Conservation (phyloP, 2,329 filamentous ascomycete species). For the Harringtonia lauricola region DNA sequence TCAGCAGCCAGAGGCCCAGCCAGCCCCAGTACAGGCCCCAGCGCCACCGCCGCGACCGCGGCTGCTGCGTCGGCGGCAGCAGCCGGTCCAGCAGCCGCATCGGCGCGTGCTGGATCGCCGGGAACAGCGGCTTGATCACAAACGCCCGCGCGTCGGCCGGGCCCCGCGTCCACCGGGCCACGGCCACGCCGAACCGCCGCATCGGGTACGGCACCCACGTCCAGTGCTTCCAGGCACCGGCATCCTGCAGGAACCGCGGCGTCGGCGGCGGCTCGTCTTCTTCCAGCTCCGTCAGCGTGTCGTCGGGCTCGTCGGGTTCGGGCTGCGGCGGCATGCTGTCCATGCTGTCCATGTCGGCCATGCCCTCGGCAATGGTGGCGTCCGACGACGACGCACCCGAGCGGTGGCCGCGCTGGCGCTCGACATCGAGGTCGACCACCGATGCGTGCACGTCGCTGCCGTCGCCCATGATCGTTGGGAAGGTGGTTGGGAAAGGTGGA, state of each 20-base stretch:
- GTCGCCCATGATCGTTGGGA: slow-evolving; percentile 2
- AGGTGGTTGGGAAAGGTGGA: neutral
- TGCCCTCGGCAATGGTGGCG: slow-evolving; percentile 2
- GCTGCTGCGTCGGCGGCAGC: slow-evolving; percentile 43
- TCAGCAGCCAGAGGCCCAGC: slow-evolving; percentile 56
- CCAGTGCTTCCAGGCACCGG: slow-evolving; percentile 36
- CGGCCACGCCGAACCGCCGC: slow-evolving; percentile 30
- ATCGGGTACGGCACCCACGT: slow-evolving; percentile 49
- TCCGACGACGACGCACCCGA: slow-evolving; percentile 9
- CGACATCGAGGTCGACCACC: slow-evolving; percentile 1
- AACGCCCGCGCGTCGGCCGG: slow-evolving; percentile 40
- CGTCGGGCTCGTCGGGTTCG: slow-evolving; percentile 9
- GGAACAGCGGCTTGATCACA: slow-evolving; percentile 50
- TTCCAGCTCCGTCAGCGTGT: slow-evolving; percentile 33
- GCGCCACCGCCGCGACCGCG: slow-evolving; percentile 46
- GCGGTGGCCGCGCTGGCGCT: neutral
- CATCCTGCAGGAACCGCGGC: slow-evolving; percentile 51
- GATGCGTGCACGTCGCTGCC: neutral
- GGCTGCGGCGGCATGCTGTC: neutral
- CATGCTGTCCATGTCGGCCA: neutral
- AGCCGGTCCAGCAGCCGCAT: slow-evolving; percentile 50
- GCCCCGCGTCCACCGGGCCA: slow-evolving; percentile 41
- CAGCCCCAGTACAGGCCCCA: slow-evolving; percentile 47
- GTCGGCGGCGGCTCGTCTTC: slow-evolving; percentile 32
- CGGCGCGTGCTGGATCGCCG: slow-evolving; percentile 55